Percentiles rank a stretch among this genome's conserved stretches.
Conservation (phyloP, 2,329 filamentous ascomycete genomes). For the Fusarium oxysporum region DNA sequence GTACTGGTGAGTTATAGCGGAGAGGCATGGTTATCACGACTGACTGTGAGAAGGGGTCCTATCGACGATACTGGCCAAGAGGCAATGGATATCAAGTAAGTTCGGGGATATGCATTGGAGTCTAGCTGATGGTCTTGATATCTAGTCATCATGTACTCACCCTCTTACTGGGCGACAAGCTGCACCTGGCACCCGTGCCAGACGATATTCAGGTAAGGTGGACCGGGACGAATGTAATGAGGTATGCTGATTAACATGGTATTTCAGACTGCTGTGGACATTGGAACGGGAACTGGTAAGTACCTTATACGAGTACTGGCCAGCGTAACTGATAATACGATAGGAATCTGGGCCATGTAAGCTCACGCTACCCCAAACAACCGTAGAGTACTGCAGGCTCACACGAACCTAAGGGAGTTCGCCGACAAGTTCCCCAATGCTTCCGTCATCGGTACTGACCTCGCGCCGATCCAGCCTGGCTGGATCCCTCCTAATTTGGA, state of each 20-base stretch:
- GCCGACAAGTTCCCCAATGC: not conserved
- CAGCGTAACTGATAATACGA: rapidly evolving
- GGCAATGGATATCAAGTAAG: constrained; percentile 15
- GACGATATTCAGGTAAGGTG: not conserved
- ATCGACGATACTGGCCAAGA: not conserved
- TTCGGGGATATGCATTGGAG: rapidly evolving
- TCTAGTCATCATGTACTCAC: not conserved
- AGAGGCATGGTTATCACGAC: rapidly evolving
- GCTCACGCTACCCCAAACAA: rapidly evolving
- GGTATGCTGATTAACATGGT: rapidly evolving
- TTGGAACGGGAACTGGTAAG: constrained; percentile 10
- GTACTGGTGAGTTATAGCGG: not conserved
- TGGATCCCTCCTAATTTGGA: constrained; percentile 8
- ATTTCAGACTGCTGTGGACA: not conserved
- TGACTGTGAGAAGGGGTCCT: not conserved
- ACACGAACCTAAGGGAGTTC: not conserved
- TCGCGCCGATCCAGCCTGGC: constrained; percentile 2
- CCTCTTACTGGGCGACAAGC: not conserved
- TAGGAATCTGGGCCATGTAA: constrained; percentile 17
- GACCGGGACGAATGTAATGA: rapidly evolving
- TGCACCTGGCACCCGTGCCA: not conserved
- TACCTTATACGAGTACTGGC: rapidly evolving
- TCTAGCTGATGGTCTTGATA: rapidly evolving
- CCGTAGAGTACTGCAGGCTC: rapidly evolving
- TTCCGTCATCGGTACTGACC: not conserved